Base-by-base conservation (phyloP, 768 basidiomycete species). In the Termitomyces sp. region DNA sequence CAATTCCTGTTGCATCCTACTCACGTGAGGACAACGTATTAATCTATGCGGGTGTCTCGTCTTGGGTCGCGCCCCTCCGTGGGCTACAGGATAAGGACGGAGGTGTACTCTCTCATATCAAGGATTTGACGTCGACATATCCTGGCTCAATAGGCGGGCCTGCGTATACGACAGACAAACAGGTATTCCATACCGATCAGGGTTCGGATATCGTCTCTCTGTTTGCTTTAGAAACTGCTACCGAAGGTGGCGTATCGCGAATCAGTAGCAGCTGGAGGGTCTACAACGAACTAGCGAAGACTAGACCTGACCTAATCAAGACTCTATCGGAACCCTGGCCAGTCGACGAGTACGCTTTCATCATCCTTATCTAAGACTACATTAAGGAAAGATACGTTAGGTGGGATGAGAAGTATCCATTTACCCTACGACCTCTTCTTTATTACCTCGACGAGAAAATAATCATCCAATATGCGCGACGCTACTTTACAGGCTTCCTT, bases 381-480 rank as follows among this genome's bases (percentile, higher is more conserved):
- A 7, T 34, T 46, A n/a, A 52, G 17, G 51, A 35, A 14, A 19
- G 43, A 16, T 47, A 12, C 42, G 16, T 1, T 47, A 78, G 77
- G 43, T 77, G 76, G 56, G 72, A 71, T 4, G 65, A 61, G 17
- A 57, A 70, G 14, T 71, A 75, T 11, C 69, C 67, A 11, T 77
- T 68, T 60, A 68, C 64, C 4, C 57, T 66, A 29, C 74, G 76
- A 9, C 75, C 78, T 0, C 66, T 79, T 3, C 64, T 80, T 11
- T 78, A 75, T 62, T 68, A 72, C 48, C 65, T 73, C 29, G 72
- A 78, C 56, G 65, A 65, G 1, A 74, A 71, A 47, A 64, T 76
- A 43, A 73, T 80, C 53, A 73, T 79, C 47, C 78, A 80, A 60
- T 79, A 80, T 54, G 74, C 77, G 17, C 73, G 78, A 5, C 71